Base-by-base conservation (phyloP, 345 rosid species). In the Pugionium cornutum region DNA sequence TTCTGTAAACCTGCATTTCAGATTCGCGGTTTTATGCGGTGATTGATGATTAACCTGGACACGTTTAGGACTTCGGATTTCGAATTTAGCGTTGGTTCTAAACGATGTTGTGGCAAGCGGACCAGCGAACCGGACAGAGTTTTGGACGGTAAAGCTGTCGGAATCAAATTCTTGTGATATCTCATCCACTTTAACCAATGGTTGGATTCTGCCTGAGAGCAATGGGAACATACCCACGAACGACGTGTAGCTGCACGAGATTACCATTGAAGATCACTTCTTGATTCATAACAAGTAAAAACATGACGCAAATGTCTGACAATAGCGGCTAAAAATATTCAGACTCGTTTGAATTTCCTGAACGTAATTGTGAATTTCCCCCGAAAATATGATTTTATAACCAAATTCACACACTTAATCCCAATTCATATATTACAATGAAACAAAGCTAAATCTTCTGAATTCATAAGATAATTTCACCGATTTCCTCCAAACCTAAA, bases 141-240 rank as follows among this genome's bases (percentile, higher is more conserved):
- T 87, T 68, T 89, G 84, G 35, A 87, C 97, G 0, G 97, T 81
- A 66, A 89, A 87, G 76, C 33, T 86, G 31, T 84, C 86, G 0
- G 98, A 85, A 74, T 92, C 98, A 57, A 92, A 86, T 57, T 85
- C 87, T 75, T 92, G 96, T 52, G 97, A 92, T 70, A 92, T 92
- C 78, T 92, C 96, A 60, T 89, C 98, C 49, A 89, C 96, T 72
- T 82, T 89, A 6, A 84, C 82, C 69, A 89, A 54, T 1, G 78
- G 85, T 49, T 83, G 68, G 9, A 79, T 68, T 32, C 90, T 89
- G 33, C 85, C 79, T 6, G 96, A 82, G 75, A 92, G 78, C 78
- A 89, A 68, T 2, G 98, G 96, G 74, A 83, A 92, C 78, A 92
- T 50, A 9, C 87, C 86, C 1, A 79, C 77, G 58, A 92, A 89